Base-by-base conservation (phyloP, 257 asterid genomes). In the Salvia hispanica region DNA sequence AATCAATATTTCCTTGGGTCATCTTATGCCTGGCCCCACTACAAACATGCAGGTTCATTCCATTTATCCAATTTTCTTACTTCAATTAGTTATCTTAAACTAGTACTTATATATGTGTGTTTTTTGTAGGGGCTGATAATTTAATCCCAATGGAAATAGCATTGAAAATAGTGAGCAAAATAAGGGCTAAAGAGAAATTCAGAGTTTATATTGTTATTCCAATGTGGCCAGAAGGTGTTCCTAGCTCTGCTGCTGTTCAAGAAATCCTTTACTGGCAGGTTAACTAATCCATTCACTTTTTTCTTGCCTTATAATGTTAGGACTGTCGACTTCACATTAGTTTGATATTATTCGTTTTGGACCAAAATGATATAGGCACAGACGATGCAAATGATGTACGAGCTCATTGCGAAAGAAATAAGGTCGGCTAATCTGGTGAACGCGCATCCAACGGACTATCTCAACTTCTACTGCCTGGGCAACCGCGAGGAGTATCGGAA, bases 1-100 rank as follows among this genome's bases (percentile, higher is more conserved):
- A 93, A 93, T 63, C 99, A 93, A 71, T 93, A 93, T 75, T 93
- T 93, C 77, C 74, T 93, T 16, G 99, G 99, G 57, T 85, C 99
- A 51, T 90, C 99, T 66, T 93, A 76, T 72, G 97, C 99, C 65
- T 93, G 99, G 99, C 91, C 88, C 67, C 70, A 81, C 76, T 90
- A 34, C 42, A 80, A 75, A 69, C 72, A 78, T 74, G 83, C 84
- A 9, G 90, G 90, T 81, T 25, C 31, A 25, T 25, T 25, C 31
- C 31, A 25, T 25, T 25, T 25, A 1, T 25, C 31, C 31, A 25
- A 2, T 25, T 25, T 25, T 25, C 3, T 25, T 25, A 25, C 31
- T 25, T 25, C 31, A 25, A 25, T 25, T 25, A 25, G 31, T 25
- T 25, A 2, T 25, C 31, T 25, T 25, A 25, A 25, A 25, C 31